Conservation (phyloP, 345 rosid species). For the Populus euphratica region DNA sequence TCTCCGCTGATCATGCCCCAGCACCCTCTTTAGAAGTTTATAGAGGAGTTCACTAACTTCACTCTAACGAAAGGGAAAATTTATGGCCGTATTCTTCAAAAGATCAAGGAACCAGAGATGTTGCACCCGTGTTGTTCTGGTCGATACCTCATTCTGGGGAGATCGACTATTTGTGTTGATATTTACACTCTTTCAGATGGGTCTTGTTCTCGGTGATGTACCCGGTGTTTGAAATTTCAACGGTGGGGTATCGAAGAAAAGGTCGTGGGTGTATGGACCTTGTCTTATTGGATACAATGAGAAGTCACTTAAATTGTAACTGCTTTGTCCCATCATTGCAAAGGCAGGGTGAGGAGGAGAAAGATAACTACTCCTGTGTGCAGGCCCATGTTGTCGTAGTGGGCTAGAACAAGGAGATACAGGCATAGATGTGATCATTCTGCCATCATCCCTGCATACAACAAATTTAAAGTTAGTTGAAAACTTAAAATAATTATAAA, state of each 20-base stretch:
- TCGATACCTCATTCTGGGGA: constrained; percentile 7
- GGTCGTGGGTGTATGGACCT: constrained; percentile 36
- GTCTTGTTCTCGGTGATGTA: constrained; percentile 54
- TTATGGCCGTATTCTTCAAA: not conserved
- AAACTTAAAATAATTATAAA: not conserved
- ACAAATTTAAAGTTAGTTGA: constrained; percentile 7
- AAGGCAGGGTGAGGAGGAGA: constrained; percentile 82
- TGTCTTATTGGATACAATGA: constrained; percentile 43
- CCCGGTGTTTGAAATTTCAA: constrained; percentile 47
- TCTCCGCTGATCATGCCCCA: not conserved
- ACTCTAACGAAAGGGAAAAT: not conserved
- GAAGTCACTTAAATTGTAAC: constrained; percentile 51
- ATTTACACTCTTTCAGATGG: constrained; percentile 40
- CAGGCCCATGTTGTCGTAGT: constrained; percentile 54
- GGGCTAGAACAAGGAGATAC: constrained; percentile 96
- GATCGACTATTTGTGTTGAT: constrained; percentile 6
- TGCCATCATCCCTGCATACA: constrained; percentile 57
- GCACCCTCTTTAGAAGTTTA: not conserved
- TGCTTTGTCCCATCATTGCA: constrained; percentile 44
- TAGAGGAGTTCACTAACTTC: constrained; percentile 8
- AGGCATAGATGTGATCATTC: constrained; percentile 73
- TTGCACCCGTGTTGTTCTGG: not conserved
- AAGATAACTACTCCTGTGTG: constrained; percentile 60
- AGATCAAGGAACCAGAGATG: not conserved
- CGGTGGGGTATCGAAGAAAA: constrained; percentile 39